Percentiles rank a stretch among this genome's conserved stretches.
These are phyloP conservation scores for Cladosporium sphaerospermum DNA, from an alignment of 2,329 filamentous ascomycete genomes.

Conservation along the genomic window DNA sequence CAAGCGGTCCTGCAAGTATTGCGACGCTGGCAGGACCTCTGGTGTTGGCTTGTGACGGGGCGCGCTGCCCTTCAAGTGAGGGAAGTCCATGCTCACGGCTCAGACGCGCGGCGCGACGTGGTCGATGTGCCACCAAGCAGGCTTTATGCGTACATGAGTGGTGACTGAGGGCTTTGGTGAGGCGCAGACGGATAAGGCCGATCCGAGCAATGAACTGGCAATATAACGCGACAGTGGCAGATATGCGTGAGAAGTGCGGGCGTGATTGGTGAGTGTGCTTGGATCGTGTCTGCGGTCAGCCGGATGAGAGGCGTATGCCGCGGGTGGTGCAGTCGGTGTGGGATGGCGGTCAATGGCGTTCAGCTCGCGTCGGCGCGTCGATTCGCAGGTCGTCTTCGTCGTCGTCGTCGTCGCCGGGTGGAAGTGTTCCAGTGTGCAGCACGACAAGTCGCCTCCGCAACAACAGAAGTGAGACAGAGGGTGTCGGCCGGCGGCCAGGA, in stretches of 20 bases:
- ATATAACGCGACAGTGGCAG: not conserved
- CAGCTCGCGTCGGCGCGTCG: not conserved
- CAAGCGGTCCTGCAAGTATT: constrained; percentile 31
- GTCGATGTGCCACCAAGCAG: not conserved
- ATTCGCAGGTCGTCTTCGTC: not conserved
- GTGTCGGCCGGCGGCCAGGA: too few relatives aligned
- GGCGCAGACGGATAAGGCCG: not conserved
- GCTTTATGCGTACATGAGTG: constrained; percentile 5
- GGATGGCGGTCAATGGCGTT: not conserved
- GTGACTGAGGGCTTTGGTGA: not conserved
- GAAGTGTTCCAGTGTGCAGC: not conserved
- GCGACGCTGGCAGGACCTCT: constrained; percentile 25
- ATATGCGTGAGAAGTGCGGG: not conserved
- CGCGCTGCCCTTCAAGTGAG: constrained; percentile 1
- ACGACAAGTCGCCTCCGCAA: constrained; percentile 4
- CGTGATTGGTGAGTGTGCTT: not conserved
- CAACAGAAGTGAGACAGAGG: not conserved
- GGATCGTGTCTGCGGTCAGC: not conserved
- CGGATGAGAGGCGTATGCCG: not conserved
- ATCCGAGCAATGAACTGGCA: not conserved
- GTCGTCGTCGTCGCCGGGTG: not conserved
- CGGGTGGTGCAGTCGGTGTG: not conserved
- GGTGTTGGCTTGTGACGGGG: constrained; percentile 7
- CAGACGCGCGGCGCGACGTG: not conserved
- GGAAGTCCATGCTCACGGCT: constrained; percentile 6